Conservation (phyloP, 257 asterid species). For the Solanum infundibuliforme region DNA sequence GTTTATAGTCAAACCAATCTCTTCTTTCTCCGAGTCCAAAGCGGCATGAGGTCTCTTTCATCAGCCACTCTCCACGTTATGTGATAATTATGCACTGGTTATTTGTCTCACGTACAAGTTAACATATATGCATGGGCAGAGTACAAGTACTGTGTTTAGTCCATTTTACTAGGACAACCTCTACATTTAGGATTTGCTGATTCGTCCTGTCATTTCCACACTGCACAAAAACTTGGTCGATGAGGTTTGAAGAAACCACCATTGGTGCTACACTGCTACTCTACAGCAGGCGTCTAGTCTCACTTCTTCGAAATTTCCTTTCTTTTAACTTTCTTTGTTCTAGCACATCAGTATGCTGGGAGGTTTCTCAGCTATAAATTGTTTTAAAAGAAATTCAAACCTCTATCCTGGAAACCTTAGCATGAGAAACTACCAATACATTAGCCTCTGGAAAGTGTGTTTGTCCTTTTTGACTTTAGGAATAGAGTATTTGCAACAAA, state of each 20-base stretch:
- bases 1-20: slow-evolving; percentile 10
- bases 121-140: neutral
- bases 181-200: neutral
- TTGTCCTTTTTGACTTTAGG: neutral
- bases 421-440: neutral
- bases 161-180: neutral
- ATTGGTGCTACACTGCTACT: neutral
- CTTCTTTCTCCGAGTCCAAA: neutral
- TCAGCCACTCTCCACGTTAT: neutral
- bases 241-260: neutral
- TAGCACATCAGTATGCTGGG: neutral
- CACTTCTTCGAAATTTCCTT: neutral
- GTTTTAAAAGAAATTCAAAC: neutral
- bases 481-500: neutral
- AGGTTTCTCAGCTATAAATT: neutral
- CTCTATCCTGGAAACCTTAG: neutral
- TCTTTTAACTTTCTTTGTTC: neutral
- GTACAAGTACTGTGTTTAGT: neutral
- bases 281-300: neutral
- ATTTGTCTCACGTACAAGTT: neutral
- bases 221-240: neutral
- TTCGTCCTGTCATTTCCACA: neutral
- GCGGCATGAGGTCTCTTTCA: neutral
- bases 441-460: neutral
- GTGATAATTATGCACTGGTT: neutral